Evolutionary conservation across 2,329 filamentous ascomycete species (phyloP), one percentile per base, ranked within the genome.

Genomic region (Trichophyton schoenleinii): DNA sequence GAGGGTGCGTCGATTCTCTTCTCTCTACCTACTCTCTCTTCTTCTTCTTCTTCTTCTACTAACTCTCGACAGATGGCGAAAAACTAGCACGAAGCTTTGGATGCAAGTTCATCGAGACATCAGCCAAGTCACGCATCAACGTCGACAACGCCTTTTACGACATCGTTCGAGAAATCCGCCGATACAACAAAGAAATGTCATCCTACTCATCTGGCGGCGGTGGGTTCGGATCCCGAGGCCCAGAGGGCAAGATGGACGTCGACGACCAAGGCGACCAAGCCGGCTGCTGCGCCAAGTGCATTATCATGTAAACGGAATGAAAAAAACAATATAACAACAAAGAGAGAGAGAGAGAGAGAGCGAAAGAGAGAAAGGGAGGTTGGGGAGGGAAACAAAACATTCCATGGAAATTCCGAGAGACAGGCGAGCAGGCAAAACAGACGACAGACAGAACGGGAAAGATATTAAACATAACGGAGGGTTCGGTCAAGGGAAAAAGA

Each of bases 91-190:
- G 83, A 68, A 86, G 87, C 66, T 97, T 99, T 75, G 87, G 86
- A 72, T 99, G 94, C 87, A 95, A 94, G 74, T 99, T 97, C 80
- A 95, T 97, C 78, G 94, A 99, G 81, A 97, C 94, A 11, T 99
- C 94, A 48, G 94, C 94, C 67, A 99, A 97, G 80, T 95, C 91
- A 65, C 87, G 92, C 74, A 95, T 94, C 80, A 96, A 97, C 73
- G 94, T 99, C 70, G 94, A 99, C 77, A 91, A 95, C 78, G 91
- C 92, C 61, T 99, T 99, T 79, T 97, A 92, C 82, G 91, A 97
- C 73, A 91, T 97, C 68, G 94, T 99, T 63, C 88, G 94, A 73
- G 94, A 97, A 75, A 99, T 99, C 72, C 86, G 94, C 77, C 88
- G 90, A 77, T 97, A 95, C 79, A 97, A 99, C 84, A 92, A 94